Conservation (phyloP, 2,329 filamentous ascomycete species). For the Exophiala viscosa region DNA sequence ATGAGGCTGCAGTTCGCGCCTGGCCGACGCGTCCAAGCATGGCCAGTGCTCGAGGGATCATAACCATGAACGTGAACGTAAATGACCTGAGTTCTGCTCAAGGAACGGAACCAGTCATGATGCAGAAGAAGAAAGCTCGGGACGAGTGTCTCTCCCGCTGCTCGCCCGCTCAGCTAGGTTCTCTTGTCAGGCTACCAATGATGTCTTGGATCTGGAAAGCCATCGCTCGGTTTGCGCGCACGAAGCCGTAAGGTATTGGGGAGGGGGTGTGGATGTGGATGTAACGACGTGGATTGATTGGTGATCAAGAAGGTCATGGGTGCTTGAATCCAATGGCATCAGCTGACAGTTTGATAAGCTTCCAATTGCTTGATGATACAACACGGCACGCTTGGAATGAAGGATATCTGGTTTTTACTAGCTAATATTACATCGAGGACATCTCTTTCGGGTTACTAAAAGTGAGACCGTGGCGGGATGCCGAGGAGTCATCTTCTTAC, state of each 20-base stretch:
- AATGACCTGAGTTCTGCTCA: neutral
- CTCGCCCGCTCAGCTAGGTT: neutral
- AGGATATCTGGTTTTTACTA: neutral
- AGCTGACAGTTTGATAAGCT: slow-evolving; percentile 13
- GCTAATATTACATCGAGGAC: neutral
- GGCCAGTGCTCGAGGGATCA: neutral
- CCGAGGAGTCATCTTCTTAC: neutral
- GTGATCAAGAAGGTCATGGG: slow-evolving; percentile 12
- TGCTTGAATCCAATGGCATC: slow-evolving; percentile 15
- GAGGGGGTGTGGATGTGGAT: slow-evolving; percentile 4
- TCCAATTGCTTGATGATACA: neutral
- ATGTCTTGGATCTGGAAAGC: slow-evolving; percentile 1
- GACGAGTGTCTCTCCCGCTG: slow-evolving; percentile 1
- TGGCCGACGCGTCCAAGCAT: neutral
- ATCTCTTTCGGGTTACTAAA: neutral
- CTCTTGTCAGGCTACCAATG: slow-evolving; percentile 1
- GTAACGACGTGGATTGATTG: neutral
- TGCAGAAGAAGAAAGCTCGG: neutral
- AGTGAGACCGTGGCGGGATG: neutral
- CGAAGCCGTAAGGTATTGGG: neutral
- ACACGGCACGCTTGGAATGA: neutral
- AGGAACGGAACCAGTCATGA: neutral
- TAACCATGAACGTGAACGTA: neutral
- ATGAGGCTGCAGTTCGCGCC: neutral
- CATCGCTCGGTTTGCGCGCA: neutral